Evolutionary conservation across 2,329 filamentous ascomycete genomes (phyloP).

Genomic region (Cryphonectria radicalis): DNA sequence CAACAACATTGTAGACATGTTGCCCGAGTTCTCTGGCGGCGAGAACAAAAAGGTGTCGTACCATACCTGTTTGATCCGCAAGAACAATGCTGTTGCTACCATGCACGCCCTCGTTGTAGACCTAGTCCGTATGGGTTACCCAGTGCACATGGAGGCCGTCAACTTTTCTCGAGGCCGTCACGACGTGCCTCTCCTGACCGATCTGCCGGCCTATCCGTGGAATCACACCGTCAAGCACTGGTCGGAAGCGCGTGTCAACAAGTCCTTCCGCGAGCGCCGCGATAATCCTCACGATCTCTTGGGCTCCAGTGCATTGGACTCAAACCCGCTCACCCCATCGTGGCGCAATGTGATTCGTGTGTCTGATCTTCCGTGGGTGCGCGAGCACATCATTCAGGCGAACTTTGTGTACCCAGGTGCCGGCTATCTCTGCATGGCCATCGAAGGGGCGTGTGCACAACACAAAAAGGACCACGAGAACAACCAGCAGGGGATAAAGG

Average conservation of each 20-base stretch:
- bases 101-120: conserved; percentile 5
- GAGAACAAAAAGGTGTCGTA: conserved; percentile 8
- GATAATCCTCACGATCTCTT: conserved; percentile 45
- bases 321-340: conserved; percentile 37
- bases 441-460: conserved; percentile 11
- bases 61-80: conserved; percentile 7
- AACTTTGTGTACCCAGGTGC: conserved; percentile 16
- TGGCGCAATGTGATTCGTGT: conserved; percentile 41
- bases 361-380: conserved; percentile 11
- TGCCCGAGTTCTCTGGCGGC: background rate
- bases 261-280: conserved; percentile 39
- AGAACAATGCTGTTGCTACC: conserved; percentile 11
- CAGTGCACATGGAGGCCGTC: conserved; percentile 23
- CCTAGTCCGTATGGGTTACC: background rate
- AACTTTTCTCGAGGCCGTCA: conserved; percentile 37
- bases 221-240: conserved; percentile 48
- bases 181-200: conserved; percentile 23
- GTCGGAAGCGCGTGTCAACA: conserved; percentile 42
- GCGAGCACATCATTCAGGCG: conserved; percentile 10
- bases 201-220: conserved; percentile 52
- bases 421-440: conserved; percentile 21
- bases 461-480: background rate
- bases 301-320: conserved; percentile 39
- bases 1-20: conserved; percentile 1
- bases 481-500: background rate